Evolutionary conservation across 257 asterid genomes (phyloP).

Genomic region (Plantago elongata): DNA sequence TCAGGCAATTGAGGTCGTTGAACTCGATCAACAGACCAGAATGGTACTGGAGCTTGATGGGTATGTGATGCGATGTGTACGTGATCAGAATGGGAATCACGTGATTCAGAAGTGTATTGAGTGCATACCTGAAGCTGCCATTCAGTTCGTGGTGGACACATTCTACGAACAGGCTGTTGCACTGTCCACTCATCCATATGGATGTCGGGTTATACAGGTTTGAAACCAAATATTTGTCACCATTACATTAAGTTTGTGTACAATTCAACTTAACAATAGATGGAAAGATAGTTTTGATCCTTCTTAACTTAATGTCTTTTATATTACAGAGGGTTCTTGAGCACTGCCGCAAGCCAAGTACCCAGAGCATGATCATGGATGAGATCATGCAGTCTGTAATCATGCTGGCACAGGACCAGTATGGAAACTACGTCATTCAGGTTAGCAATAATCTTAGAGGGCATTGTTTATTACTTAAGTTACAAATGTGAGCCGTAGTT

Average conservation of each 20-base stretch:
- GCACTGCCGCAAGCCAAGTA: constrained; percentile 53
- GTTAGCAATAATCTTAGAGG: constrained; percentile 28
- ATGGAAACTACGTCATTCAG: constrained; percentile 85
- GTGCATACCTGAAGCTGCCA: constrained; percentile 61
- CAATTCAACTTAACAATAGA: background rate
- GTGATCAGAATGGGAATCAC: constrained; percentile 85
- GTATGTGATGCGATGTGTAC: constrained; percentile 74
- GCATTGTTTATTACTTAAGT: too few species aligned
- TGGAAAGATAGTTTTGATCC: constrained; percentile 5
- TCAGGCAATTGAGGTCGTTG: constrained; percentile 76
- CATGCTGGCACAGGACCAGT: constrained; percentile 81
- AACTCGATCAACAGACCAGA: constrained; percentile 58
- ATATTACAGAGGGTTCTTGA: constrained; percentile 64
- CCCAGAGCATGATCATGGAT: constrained; percentile 64
- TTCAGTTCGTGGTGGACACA: constrained; percentile 57
- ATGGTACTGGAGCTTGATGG: constrained; percentile 85
- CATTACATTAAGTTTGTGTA: background rate
- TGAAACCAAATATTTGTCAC: background rate
- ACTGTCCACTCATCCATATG: constrained; percentile 78
- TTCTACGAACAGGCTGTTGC: constrained; percentile 64
- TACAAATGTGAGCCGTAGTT: too few species aligned
- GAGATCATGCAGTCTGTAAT: constrained; percentile 61
- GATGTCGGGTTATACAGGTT: constrained; percentile 91
- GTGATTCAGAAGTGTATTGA: constrained; percentile 87
- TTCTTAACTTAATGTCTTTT: background rate